Percentiles rank a stretch among this genome's conserved stretches.
phyloP scores from a whole-genome alignment of 257 asterid genomes.

The Plantago elongata region DNA sequence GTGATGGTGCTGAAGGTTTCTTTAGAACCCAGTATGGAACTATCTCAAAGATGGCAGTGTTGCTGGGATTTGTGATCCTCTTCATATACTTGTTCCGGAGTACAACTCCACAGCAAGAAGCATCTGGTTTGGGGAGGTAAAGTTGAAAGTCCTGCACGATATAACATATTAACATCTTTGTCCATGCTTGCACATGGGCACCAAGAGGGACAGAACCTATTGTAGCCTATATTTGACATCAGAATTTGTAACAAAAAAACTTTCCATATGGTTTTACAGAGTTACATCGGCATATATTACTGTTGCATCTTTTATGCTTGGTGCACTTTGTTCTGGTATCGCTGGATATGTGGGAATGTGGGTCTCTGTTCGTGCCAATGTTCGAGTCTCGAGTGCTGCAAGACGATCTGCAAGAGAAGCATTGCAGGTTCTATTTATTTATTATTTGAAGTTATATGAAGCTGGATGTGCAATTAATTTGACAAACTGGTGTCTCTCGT shows the following conservation, averaged over 20 bases:
- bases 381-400: conserved; percentile 98
- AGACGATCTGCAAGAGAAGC: conserved; percentile 98
- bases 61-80: conserved; percentile 67
- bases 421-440: conserved; percentile 58
- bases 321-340: conserved; percentile 94
- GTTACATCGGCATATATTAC: conserved; percentile 74
- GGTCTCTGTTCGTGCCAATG: conserved; percentile 99
- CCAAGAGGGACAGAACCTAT: no score
- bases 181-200: no score
- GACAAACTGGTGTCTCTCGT: conserved; percentile 24
- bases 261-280: conserved; percentile 45
- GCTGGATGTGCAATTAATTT: conserved; percentile 20
- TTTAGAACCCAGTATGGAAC: conserved; percentile 95
- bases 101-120: conserved; percentile 87
- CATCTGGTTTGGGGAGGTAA: conserved; percentile 92
- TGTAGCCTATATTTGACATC: no score
- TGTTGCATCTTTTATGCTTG: conserved; percentile 85
- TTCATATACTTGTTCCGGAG: conserved; percentile 80
- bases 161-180: neutral
- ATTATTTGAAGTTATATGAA: conserved; percentile 7
- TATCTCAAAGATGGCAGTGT: conserved; percentile 87
- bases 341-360: conserved; percentile 99
- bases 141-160: conserved; percentile 13
- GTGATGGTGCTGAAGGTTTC: conserved; percentile 99
- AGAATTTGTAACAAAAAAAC: neutral